Evolutionary conservation across 805 yeast genomes (phyloP).

Genomic region (Lipomyces starkeyi): DNA sequence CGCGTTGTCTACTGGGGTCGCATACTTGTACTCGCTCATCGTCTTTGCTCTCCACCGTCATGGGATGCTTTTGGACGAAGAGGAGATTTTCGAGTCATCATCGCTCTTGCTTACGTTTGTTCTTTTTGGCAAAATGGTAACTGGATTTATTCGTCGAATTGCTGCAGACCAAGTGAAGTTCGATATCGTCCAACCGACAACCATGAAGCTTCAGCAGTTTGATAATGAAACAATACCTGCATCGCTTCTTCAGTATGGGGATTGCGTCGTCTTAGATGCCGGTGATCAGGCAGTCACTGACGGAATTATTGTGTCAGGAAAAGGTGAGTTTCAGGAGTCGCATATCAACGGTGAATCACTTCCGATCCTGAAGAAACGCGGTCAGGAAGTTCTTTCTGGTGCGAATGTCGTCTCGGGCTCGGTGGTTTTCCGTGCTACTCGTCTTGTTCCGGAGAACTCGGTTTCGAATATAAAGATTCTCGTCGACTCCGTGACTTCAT

Average conservation of each 20-base stretch:
- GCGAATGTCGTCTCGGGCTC: conserved; percentile 63
- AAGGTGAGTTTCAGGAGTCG: conserved; percentile 84
- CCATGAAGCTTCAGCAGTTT: conserved; percentile 8
- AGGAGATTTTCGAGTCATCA: conserved; percentile 23
- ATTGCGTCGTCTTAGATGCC: conserved; percentile 9
- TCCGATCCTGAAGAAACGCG: conserved; percentile 62
- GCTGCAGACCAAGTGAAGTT: conserved; percentile 20
- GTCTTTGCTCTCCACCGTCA: conserved; percentile 14
- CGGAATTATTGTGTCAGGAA: conserved; percentile 69
- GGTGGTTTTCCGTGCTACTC: conserved; percentile 58
- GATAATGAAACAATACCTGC: conserved; percentile 6
- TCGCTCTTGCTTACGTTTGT: conserved; percentile 26
- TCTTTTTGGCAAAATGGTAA: conserved; percentile 20
- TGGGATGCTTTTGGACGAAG: conserved; percentile 8
- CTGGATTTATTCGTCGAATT: conserved; percentile 11
- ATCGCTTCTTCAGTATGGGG: conserved; percentile 23
- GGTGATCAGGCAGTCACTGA: conserved; percentile 50
- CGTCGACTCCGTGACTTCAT: conserved; percentile 68
- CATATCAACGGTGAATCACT: conserved; percentile 83
- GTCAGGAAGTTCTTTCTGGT: conserved; percentile 74
- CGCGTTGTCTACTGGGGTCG: conserved; percentile 22
- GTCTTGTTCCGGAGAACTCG: conserved; percentile 44
- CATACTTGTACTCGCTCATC: conserved; percentile 27
- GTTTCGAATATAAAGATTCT: conserved; percentile 70
- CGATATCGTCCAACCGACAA: conserved; percentile 19